Base-by-base conservation (phyloP, 768 basidiomycete species). In the Kwoniella botswanensis region DNA sequence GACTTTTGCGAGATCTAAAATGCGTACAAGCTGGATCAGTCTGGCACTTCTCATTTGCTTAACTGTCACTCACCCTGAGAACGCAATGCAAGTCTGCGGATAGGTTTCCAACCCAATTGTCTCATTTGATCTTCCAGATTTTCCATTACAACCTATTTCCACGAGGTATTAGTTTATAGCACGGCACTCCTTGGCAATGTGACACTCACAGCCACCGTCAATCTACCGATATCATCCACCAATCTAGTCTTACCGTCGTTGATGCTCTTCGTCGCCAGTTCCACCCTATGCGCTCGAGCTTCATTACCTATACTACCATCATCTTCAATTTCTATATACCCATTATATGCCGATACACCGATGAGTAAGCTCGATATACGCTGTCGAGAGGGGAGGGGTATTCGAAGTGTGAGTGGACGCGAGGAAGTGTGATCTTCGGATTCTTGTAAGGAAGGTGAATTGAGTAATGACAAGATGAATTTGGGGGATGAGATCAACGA, bases 111-210 rank as follows among this genome's bases (percentile, higher is more conserved):
- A n/a, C 94, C 94, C 11, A 95, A 88, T 76, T 93, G 75, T 91
- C 71, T 86, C 88, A n/a, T 91, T 78, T 93, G 94, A 81, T 92
- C 91, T 81, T 94, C 93, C 11, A 90, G 88, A 17, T 91, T 86
- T 66, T 93, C 92, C 54, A 88, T 86, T 71, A 94, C 93, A 5
- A 93, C 93, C 94, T 95, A 53, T 94, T 35, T 4, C 15, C 60
- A 11, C 7, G 21, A 11, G 53, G 5, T n/a, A 22, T 13, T 59
- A 46, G n/a, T 12, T 10, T 70, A 41, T 29, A 64, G 41, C 6
- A 24, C 0, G 41, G 65, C 65, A 46, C 15, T 2, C 5, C 29
- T 6, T 3, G 57, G 10, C 18, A 41, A 64, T 22, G 54, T 5
- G 17, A 54, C 26, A 83, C 90, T 74, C 73, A 94, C 93, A 43